Conservation (phyloP, 2,329 filamentous ascomycete genomes). For the Capronia coronata region DNA sequence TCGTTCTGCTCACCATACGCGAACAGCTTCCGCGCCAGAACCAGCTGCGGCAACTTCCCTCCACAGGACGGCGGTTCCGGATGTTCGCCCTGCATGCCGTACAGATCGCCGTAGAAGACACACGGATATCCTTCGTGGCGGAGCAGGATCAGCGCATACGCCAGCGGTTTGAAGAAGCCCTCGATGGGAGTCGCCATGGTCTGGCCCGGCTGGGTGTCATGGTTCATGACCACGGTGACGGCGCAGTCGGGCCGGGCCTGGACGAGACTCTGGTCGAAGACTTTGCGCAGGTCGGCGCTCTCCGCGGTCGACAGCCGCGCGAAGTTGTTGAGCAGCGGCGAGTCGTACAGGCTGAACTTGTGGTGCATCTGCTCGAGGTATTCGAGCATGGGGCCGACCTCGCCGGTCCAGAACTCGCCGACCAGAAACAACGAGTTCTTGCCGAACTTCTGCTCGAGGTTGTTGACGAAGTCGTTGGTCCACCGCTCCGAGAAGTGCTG, state of each 20-base stretch:
- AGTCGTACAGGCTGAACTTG: constrained; percentile 56
- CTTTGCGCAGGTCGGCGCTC: constrained; percentile 51
- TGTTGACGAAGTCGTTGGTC: constrained; percentile 49
- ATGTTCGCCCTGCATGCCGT: constrained; percentile 46
- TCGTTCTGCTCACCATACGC: constrained; percentile 55
- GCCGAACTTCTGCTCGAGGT: constrained; percentile 45
- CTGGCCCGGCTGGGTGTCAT: constrained; percentile 28
- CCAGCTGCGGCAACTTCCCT: constrained; percentile 49
- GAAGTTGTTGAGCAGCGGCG: constrained; percentile 61
- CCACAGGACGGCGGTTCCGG: constrained; percentile 45
- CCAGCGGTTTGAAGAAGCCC: constrained; percentile 59
- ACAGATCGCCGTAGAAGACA: constrained; percentile 59
- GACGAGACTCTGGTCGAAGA: constrained; percentile 55
- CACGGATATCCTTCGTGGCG: constrained; percentile 54
- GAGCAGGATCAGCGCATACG: constrained; percentile 60
- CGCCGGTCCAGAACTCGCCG: constrained; percentile 50
- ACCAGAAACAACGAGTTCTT: constrained; percentile 54
- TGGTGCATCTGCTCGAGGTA: constrained; percentile 52
- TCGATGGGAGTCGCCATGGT: constrained; percentile 47
- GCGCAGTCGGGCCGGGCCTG: constrained; percentile 45
- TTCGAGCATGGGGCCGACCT: constrained; percentile 46
- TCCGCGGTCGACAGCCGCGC: constrained; percentile 49
- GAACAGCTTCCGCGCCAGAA: constrained; percentile 54
- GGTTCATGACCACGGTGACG: constrained; percentile 57
- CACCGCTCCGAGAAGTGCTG: constrained; percentile 60